Evolutionary conservation across 805 yeast species (phyloP), one percentile per base, ranked within the genome.

Genomic region (Starmera quercuum): DNA sequence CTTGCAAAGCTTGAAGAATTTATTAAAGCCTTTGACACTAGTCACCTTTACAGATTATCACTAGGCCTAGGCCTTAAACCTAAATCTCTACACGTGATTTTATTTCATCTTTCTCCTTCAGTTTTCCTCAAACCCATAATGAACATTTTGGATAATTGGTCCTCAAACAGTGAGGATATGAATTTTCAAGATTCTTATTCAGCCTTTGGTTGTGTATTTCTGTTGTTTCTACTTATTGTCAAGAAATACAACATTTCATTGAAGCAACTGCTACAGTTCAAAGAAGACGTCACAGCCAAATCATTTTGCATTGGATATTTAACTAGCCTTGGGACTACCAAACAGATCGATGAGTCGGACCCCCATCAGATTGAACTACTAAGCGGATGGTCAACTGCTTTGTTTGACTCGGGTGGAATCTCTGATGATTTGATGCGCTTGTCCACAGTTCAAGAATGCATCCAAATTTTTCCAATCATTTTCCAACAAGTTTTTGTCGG

Each of bases 381-480:
- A 13, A 72, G 74, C 29, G 81, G 75, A 17, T 90, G 97, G 97
- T 71, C 83, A 30, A 61, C 71, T 19, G 88, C 92, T 1, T 56
- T 90, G 26, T 87, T 83, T 56, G 88, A 85, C 40, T 77, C 83
- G 21, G 80, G 79, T 25, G 95, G 96, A 4, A 74, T 88, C 24
- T 79, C 95, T 0, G 97, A 90, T 56, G 88, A 83, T 29, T 58
- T 87, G 39, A 74, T 88, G 49, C 71, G 78, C 44, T 64, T 76
- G 9, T 73, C 83, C 2, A 65, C 78, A 6, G 71, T 81, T 13
- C 73, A 74, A 43, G 88, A 84, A 37, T 73, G 83, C 33, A 72
- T 82, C 40, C 66, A 68, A 24, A 57, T 88, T 22, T 70, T 87
- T 14, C 92, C 96, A 2, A 64, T 73, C 4, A 73, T 90, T 19